Base-by-base conservation (phyloP, 2,329 filamentous ascomycete genomes). In the Pyrenochaeta sp. region DNA sequence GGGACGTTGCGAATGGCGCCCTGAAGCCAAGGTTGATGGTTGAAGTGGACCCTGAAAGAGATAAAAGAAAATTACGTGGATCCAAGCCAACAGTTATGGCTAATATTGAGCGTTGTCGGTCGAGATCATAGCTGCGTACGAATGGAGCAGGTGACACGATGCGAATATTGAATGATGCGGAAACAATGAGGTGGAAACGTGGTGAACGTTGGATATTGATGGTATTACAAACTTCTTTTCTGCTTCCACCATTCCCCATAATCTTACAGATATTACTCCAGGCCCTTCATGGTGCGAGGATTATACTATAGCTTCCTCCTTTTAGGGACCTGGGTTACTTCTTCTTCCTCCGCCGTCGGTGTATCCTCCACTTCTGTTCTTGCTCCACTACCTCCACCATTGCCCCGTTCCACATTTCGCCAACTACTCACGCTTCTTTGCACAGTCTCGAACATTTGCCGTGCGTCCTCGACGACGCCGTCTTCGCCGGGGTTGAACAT, bases 401-500 rank as follows among this genome's bases (percentile, higher is more conserved):
- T 65, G 15, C 52, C 51, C 11, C 72, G 55, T 48, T 95, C 88
- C 2, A 87, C 88, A 39, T 84, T 87, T 20, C 90, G 83, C 77
- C 92, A 86, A 56, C 88, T 86, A 26, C 82, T 84, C 11, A 96
- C 81, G 14, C 88, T 82, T 66, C 87, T 85, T 73, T 96, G 88
- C 1, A 96, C 89, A 69, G 93, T 89, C 46, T 88, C 81, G 61
- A 90, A 95, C 91, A 96, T 96, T 68, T 90, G 88, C 43, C 87
- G 80, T 1, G 92, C 91, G 64, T 96, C 90, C 46, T 89, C 87
- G 21, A 96, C 92, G 20, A 96, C 86, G 3, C 88, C 90, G 24
- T 93, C 90, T 70, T 96, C 90, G 51, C 96, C 90, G 0, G 89
- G 86, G 60, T 97, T 97, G 77, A 96, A 99, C 94, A 99, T 97